Conservation (phyloP, 345 rosid genomes). For the Eucalyptus viminalis region DNA sequence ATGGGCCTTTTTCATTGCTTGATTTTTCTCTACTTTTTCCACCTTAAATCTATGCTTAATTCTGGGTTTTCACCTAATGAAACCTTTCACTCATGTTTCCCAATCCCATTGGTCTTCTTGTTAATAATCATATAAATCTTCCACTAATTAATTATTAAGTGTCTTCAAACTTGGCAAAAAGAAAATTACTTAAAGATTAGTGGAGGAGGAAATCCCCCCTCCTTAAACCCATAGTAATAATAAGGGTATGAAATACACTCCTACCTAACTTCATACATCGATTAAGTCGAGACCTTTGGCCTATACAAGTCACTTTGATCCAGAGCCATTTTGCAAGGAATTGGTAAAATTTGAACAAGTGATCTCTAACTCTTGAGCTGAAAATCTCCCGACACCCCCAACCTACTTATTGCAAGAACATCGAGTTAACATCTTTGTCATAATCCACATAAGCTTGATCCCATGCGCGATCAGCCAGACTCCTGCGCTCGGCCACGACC, state of each 20-base stretch:
- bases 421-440: too few species aligned
- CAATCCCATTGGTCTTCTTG: neutral
- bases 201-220: neutral
- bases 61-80: neutral
- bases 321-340: neutral
- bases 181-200: neutral
- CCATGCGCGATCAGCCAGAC: too few species aligned
- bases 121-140: neutral
- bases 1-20: neutral
- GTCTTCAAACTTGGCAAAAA: neutral
- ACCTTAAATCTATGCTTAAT: neutral
- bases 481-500: fast-evolving
- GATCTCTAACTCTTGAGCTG: neutral
- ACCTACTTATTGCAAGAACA: neutral
- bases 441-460: too few species aligned
- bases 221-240: neutral
- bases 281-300: too few species aligned
- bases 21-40: neutral
- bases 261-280: fast-evolving
- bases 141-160: neutral
- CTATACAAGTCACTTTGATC: neutral
- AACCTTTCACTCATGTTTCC: neutral
- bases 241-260: too few species aligned
- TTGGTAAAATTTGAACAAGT: fast-evolving
- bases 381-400: neutral